Base-by-base conservation (phyloP, 257 asterid genomes). In the Scutellaria minor region DNA sequence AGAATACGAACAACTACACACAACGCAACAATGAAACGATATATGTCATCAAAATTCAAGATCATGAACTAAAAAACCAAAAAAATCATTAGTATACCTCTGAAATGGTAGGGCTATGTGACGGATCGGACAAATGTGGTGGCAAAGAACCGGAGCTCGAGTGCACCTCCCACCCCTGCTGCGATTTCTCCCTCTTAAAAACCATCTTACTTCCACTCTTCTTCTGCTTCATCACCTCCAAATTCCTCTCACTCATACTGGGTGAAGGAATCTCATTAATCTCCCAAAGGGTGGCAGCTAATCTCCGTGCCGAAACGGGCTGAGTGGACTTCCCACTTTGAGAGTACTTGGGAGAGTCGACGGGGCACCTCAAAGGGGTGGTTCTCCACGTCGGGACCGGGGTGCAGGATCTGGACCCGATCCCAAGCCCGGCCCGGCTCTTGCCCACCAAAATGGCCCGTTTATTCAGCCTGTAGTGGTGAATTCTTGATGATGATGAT, bases 251-350 rank as follows among this genome's bases (percentile, higher is more conserved):
- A 10, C 85, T 76, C 83, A 77, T 14, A 66, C 52, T 85, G 4
- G 93, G 90, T 15, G 96, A 83, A 35, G 95, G 97, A 80, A 85
- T 75, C 77, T 85, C 97, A 70, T 89, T 89, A 92, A 90, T 88
- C 61, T 89, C 98, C 98, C 98, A 93, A 42, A 93, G 75, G 9
- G 95, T 87, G 31, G 98, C 98, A 0, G 95, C 98, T 6, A 93
- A 84, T 71, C 85, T 83, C 31, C 98, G 79, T 58, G 98, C 98
- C 42, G 98, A 93, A 1, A 89, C 88, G 47, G 97, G 96, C 68
- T 81, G 85, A 37, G 85, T 62, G 5, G 89, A 78, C 73, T 77
- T 81, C 75, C 90, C 89, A 52, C 92, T 81, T 72, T 79, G 87
- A 7, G 89, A 83, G 64, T 66, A 69, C 68, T 70, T 84, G 2